Conservation (phyloP, 1,284 basidiomycete genomes). For the Agroathelia rolfsii region DNA sequence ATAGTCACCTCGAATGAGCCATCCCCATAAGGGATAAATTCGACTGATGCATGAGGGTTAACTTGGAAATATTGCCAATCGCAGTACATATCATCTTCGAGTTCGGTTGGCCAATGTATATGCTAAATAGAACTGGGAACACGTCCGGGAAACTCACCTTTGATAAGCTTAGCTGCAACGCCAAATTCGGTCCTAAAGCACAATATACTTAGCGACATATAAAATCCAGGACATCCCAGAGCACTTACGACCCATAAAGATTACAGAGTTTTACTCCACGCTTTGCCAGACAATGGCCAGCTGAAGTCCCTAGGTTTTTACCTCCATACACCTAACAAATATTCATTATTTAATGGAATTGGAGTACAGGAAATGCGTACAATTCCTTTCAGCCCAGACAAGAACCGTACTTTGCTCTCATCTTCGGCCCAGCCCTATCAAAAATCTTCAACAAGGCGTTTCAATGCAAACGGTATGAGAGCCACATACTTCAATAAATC, state of each 20-base stretch:
- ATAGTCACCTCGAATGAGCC: slow-evolving; percentile 11
- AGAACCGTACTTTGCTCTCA: slow-evolving; percentile 9
- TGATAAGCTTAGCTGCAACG: slow-evolving; percentile 3
- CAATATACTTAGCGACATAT: background rate
- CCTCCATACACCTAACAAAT: slow-evolving; percentile 21
- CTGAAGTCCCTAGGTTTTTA: slow-evolving; percentile 19
- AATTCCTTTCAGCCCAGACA: slow-evolving; percentile 16
- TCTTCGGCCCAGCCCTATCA: slow-evolving; percentile 16
- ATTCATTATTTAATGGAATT: background rate
- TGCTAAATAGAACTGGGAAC: slow-evolving; percentile 14
- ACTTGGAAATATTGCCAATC: slow-evolving; percentile 6
- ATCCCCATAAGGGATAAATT: slow-evolving; percentile 14
- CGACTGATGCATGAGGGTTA: slow-evolving; percentile 9
- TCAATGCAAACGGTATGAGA: background rate
- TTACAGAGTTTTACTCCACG: slow-evolving; percentile 8
- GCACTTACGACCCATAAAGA: slow-evolving; percentile 8
- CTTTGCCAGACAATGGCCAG: slow-evolving; percentile 19
- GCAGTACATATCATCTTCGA: slow-evolving; percentile 16
- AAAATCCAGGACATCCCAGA: background rate
- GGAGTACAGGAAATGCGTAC: slow-evolving; percentile 8
- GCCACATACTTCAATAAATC: slow-evolving; percentile 16
- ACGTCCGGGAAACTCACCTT: slow-evolving; percentile 12
- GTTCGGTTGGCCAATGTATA: slow-evolving; percentile 7
- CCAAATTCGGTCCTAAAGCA: slow-evolving; percentile 14
- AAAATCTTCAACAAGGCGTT: background rate